Conservation (phyloP, 352 stramenopile genomes). For the Globisporangium acanthophoron region DNA sequence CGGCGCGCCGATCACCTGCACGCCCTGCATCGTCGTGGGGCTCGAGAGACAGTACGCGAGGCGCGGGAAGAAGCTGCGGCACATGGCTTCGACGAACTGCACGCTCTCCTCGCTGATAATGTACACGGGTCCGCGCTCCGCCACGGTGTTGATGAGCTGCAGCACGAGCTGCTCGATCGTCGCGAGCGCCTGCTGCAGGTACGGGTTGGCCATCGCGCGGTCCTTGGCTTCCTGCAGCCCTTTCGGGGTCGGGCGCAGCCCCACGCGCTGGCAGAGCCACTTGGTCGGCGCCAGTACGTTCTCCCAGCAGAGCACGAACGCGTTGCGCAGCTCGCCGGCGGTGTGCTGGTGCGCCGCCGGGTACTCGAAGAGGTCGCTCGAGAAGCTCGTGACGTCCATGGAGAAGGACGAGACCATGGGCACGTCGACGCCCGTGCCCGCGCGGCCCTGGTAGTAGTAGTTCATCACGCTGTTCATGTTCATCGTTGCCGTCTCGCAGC, state of each 20-base stretch:
- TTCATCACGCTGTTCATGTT: slow-evolving; percentile 25
- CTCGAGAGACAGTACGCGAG: slow-evolving; percentile 55
- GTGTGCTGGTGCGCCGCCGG: slow-evolving; percentile 19
- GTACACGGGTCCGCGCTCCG: slow-evolving; percentile 44
- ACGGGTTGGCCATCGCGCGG: slow-evolving; percentile 31
- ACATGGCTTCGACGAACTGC: slow-evolving; percentile 55
- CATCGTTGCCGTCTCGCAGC: not conserved
- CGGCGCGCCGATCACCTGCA: slow-evolving; percentile 54
- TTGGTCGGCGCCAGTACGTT: slow-evolving; percentile 56
- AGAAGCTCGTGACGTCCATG: slow-evolving; percentile 53
- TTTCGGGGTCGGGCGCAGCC: slow-evolving; percentile 29
- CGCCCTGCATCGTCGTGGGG: slow-evolving; percentile 40
- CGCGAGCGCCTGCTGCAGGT: slow-evolving; percentile 45
- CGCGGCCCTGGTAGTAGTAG: slow-evolving; percentile 27
- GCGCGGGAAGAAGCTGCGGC: slow-evolving; percentile 55
- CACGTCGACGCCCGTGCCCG: slow-evolving; percentile 3
- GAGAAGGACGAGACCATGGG: slow-evolving; percentile 55
- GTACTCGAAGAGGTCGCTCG: slow-evolving; percentile 52
- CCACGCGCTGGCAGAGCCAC: slow-evolving; percentile 55
- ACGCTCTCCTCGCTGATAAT: slow-evolving; percentile 63
- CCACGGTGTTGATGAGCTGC: slow-evolving; percentile 44
- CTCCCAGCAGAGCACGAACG: slow-evolving; percentile 64
- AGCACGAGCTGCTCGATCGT: slow-evolving; percentile 51
- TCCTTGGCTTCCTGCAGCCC: slow-evolving; percentile 48
- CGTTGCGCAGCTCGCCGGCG: slow-evolving; percentile 30